phyloP scores from a whole-genome alignment of 805 yeast species.

The Suhomyces canberraensis region DNA sequence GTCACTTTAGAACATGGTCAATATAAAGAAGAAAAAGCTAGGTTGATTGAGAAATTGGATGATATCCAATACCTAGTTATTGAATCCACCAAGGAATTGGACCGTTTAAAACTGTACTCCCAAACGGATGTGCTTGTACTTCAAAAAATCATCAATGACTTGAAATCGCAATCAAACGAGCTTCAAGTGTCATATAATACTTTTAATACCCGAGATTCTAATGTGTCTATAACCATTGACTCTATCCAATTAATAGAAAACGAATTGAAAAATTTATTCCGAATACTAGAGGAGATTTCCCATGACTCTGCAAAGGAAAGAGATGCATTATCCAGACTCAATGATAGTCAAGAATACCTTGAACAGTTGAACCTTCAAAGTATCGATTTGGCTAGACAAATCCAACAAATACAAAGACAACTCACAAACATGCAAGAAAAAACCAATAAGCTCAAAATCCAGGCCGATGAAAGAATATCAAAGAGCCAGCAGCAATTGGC shows the following conservation, averaged over 20 bases:
- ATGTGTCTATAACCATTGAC: slow-evolving; percentile 52
- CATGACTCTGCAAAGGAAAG: slow-evolving; percentile 45
- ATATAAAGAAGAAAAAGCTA: slow-evolving; percentile 62
- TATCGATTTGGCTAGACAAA: slow-evolving; percentile 41
- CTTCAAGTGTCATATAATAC: slow-evolving; percentile 22
- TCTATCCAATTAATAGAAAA: slow-evolving; percentile 47
- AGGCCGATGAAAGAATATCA: slow-evolving; percentile 44
- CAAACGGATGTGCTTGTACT: slow-evolving; percentile 59
- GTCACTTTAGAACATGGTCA: slow-evolving; percentile 58
- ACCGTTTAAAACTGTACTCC: slow-evolving; percentile 56
- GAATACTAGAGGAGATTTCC: slow-evolving; percentile 50
- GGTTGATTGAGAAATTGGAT: slow-evolving; percentile 56
- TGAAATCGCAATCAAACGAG: slow-evolving; percentile 43
- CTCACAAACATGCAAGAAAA: slow-evolving; percentile 48
- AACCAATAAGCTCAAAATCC: slow-evolving; percentile 40
- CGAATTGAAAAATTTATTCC: slow-evolving; percentile 42
- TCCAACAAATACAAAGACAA: slow-evolving; percentile 49
- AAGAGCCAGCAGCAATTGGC: slow-evolving; percentile 41
- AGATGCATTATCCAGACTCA: slow-evolving; percentile 34
- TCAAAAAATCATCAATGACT: slow-evolving; percentile 49
- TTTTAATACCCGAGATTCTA: slow-evolving; percentile 46
- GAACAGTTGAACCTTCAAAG: slow-evolving; percentile 36
- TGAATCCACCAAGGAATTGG: slow-evolving; percentile 57
- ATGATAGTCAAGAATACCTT: slow-evolving; percentile 38
- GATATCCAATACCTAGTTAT: slow-evolving; percentile 54